Conservation (phyloP, 768 basidiomycete genomes). For the Kwoniella botswanensis region DNA sequence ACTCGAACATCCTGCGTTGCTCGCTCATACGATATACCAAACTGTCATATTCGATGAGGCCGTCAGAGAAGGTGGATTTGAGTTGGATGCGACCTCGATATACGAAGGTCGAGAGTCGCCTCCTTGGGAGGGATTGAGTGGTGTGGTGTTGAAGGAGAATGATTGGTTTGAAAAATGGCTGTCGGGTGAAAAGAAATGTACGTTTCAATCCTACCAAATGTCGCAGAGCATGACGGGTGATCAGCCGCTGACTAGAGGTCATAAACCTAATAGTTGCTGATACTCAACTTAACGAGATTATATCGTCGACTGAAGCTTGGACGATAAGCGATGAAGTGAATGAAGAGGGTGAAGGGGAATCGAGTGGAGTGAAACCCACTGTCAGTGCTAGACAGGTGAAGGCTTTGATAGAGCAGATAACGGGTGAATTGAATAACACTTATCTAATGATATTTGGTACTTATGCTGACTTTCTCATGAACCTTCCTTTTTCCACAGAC, state of each 20-base stretch:
- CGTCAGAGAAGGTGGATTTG: slow-evolving; percentile 75
- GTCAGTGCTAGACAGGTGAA: slow-evolving; percentile 82
- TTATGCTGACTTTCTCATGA: too few species aligned
- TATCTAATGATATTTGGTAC: too few species aligned
- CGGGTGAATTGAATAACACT: slow-evolving; percentile 63
- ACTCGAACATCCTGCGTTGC: slow-evolving; percentile 75
- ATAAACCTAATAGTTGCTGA: slow-evolving; percentile 71
- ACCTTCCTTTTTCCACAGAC: slow-evolving; percentile 62
- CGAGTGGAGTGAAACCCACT: slow-evolving; percentile 69
- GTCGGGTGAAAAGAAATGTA: slow-evolving; percentile 84
- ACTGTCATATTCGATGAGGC: slow-evolving; percentile 83
- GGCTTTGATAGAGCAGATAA: slow-evolving; percentile 86
- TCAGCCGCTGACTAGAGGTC: background rate
- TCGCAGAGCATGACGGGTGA: too few species aligned
- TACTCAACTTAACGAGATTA: slow-evolving; percentile 82
- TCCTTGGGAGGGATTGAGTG: slow-evolving; percentile 78
- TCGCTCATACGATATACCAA: slow-evolving; percentile 96
- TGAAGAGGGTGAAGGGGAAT: slow-evolving; percentile 56
- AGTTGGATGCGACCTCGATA: slow-evolving; percentile 59
- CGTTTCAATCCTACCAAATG: slow-evolving; percentile 50
- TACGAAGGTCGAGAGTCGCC: slow-evolving; percentile 24
- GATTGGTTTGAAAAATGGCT: slow-evolving; percentile 95
- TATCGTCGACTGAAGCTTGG: slow-evolving; percentile 84
- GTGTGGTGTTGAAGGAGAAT: slow-evolving; percentile 76
- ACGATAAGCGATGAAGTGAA: slow-evolving; percentile 72